Evolutionary conservation across 768 basidiomycete species (phyloP), one percentile per base, ranked within the genome.

Genomic region (Pulveroboletus frians): DNA sequence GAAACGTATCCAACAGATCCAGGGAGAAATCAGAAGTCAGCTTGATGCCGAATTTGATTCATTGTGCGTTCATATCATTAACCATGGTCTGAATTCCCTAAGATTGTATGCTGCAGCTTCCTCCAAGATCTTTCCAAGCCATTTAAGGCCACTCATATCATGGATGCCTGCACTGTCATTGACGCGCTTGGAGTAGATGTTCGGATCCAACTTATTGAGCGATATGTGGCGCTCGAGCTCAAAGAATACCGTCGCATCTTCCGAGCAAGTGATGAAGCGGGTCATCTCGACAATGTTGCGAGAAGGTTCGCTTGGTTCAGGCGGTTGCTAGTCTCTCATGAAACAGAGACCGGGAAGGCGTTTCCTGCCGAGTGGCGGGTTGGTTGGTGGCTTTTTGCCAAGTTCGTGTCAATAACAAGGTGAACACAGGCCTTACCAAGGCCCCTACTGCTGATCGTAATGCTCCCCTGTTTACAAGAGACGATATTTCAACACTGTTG

Each of bases 231-330:
- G 9, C 76, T 94, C 14, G 91, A 96, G 57, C 76, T 99, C 21
- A 91, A 92, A 63, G 96, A 98, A 64, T 99, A 98, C 64, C 84
- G 93, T 10, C 85, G 93, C 18, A 94, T 99, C 63, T 98, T 99
- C 71, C 83, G 88, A 42, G 81, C 88, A 7, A 84, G 84, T 5
- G 93, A 96, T 54, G 96, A 98, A 68, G 92, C 96, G 2, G 96
- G 95, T 4, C 92, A 96, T 59, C 75, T 99, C 39, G 96, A 99
- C 71, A 99, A 99, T 55, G 76, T 96, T 6, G 82, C 91, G 0
- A 75, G 96, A 14, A 80, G 96, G 36, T 98, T 92, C 58, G 91
- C 93, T 4, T 99, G 94, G 93, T 98, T 97, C 70, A 76, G 88
- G 18, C 80, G 94, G 26, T 67, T 93, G 27, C 70, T 99, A 18